These are phyloP conservation scores for Cutaneotrichosporon sp. DNA, from an alignment of 1,284 basidiomycete genomes.

Conservation along the genomic window DNA sequence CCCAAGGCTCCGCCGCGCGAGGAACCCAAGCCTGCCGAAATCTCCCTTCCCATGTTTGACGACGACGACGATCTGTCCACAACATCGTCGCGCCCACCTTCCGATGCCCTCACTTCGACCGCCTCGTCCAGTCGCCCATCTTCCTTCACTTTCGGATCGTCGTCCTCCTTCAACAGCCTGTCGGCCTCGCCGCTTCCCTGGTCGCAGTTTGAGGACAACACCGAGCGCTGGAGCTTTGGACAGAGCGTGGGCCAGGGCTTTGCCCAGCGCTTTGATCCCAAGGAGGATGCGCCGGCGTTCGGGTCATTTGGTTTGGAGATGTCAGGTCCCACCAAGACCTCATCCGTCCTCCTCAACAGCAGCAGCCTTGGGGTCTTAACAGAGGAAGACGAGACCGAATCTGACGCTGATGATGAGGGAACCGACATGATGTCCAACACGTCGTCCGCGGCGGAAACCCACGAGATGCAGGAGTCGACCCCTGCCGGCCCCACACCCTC, in stretches of 20 bases:
- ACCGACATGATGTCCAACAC: conserved; percentile 15
- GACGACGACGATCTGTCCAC: conserved; percentile 44
- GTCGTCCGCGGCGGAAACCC: conserved; percentile 14
- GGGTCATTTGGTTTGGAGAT: conserved; percentile 26
- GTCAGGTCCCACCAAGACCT: conserved; percentile 16
- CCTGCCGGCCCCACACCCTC: conserved; percentile 33
- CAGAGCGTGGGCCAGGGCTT: conserved; percentile 21
- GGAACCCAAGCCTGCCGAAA: conserved; percentile 28
- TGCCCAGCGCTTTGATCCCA: conserved; percentile 26
- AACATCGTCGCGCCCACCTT: conserved; percentile 35
- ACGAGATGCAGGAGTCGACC: conserved; percentile 6
- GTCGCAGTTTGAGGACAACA: conserved; percentile 25
- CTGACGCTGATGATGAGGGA: conserved; percentile 28
- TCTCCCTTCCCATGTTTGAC: conserved; percentile 45
- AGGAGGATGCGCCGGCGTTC: conserved; percentile 35
- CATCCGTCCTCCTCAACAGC: conserved; percentile 26
- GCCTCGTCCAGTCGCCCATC: conserved; percentile 36
- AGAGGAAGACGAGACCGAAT: conserved; percentile 49
- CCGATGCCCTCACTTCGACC: conserved; percentile 32
- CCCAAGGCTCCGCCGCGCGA: conserved; percentile 1
- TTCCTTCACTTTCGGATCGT: conserved; percentile 28
- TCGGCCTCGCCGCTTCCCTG: conserved; percentile 30
- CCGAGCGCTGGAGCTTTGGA: conserved; percentile 26
- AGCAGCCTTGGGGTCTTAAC: conserved; percentile 30
- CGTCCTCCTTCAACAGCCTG: conserved; percentile 24